A percentile compares a stretch with the other conserved stretches of the same genome.
Conservation (phyloP, 148 eudicot genomes). For the Silene uniflora region DNA sequence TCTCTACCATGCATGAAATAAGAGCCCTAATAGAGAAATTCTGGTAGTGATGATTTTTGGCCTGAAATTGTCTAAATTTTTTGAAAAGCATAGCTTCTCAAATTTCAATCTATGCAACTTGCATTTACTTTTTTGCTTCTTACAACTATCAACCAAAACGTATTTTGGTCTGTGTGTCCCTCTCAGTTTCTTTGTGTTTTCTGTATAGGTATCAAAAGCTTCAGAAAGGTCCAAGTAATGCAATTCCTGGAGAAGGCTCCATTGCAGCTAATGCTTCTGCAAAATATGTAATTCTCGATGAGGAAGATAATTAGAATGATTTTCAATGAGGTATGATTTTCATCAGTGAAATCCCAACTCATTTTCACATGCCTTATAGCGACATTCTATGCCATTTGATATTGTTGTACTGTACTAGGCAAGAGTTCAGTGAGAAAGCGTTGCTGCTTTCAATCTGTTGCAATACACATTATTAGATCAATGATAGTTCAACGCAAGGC, state of each 20-base stretch:
- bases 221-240: conserved; percentile 48
- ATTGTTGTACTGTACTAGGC: not conserved
- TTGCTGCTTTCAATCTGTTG: not conserved
- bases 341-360: not conserved
- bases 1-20: not conserved
- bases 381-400: conserved; percentile 25
- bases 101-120: not conserved
- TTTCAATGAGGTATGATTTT: conserved; percentile 21
- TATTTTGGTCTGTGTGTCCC: not conserved
- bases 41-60: not conserved
- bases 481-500: too few species aligned
- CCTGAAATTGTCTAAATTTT: not conserved
- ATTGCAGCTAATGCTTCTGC: conserved; percentile 36
- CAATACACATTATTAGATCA: too few species aligned
- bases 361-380: not conserved
- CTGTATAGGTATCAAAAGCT: conserved; percentile 63
- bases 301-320: conserved; percentile 63
- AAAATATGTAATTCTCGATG: conserved; percentile 89
- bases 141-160: not conserved
- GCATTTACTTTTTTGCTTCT: conserved; percentile 2
- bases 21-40: not conserved
- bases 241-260: conserved; percentile 29
- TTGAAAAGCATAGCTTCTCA: not conserved
- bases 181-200: conserved; percentile 1
- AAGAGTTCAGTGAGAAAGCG: not conserved